Conservation (phyloP, 176 grass and related monocot genomes). For the Puccinellia tenuiflora region DNA sequence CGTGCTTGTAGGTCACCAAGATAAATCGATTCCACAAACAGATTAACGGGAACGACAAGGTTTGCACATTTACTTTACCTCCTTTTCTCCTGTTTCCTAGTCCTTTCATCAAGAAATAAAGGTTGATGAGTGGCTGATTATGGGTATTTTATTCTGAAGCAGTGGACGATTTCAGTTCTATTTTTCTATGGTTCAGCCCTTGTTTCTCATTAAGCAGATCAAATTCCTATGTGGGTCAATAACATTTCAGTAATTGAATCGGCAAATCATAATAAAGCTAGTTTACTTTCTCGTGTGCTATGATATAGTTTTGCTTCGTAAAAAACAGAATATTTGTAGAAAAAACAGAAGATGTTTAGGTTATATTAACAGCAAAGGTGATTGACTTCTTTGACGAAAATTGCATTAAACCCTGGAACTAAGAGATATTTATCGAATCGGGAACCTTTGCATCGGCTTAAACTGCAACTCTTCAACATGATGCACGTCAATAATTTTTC, state of each 20-base stretch:
- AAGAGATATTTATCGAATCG: no score
- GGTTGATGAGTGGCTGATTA: neutral
- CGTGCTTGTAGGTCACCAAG: conserved; percentile 50
- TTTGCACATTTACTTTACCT: conserved; percentile 12
- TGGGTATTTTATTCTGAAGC: neutral
- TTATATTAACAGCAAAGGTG: no score
- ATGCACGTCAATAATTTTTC: no score
- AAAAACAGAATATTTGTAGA: neutral
- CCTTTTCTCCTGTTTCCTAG: neutral
- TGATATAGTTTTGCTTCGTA: neutral
- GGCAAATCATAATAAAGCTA: neutral
- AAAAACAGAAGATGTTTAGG: neutral
- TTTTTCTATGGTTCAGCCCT: neutral
- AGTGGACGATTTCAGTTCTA: neutral
- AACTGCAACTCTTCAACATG: no score
- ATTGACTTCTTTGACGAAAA: no score
- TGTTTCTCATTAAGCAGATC: neutral
- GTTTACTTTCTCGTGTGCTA: neutral
- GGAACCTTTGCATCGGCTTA: no score
- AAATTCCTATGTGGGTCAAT: neutral
- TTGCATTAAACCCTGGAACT: no score
- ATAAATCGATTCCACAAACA: conserved; percentile 77
- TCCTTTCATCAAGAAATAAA: neutral
- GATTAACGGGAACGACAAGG: conserved; percentile 71
- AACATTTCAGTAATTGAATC: neutral